Conservation (phyloP, 129 eudicot genomes). For the Sambucus nigra region DNA sequence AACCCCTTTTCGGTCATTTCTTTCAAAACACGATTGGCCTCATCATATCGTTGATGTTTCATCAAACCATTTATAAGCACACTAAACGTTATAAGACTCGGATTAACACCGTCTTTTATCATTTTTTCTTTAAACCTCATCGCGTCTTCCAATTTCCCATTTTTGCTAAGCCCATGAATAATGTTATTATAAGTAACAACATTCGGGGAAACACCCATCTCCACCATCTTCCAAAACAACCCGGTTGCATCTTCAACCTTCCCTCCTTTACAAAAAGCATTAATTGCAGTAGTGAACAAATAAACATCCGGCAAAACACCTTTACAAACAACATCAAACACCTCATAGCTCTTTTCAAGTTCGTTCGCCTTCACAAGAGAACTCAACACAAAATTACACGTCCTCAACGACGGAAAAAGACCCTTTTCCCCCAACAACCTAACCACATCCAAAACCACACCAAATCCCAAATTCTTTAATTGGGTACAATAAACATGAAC, state of each 20-base stretch:
- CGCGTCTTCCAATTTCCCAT: constrained; percentile 42
- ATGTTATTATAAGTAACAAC: constrained; percentile 68
- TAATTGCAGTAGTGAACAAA: constrained; percentile 41
- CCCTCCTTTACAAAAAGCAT: constrained; percentile 54
- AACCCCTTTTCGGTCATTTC: constrained; percentile 58
- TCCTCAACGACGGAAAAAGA: constrained; percentile 52
- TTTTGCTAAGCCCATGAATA: constrained; percentile 54
- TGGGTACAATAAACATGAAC: constrained; percentile 57
- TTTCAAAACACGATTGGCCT: constrained; percentile 36
- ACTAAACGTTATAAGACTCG: constrained; percentile 57
- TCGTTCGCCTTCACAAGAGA: constrained; percentile 42
- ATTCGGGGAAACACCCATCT: constrained; percentile 41
- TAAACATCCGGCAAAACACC: constrained; percentile 52
- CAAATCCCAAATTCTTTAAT: constrained; percentile 40
- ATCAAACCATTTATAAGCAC: constrained; percentile 49
- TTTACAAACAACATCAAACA: constrained; percentile 30
- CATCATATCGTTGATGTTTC: constrained; percentile 40
- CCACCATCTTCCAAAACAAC: constrained; percentile 50
- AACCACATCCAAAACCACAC: constrained; percentile 44
- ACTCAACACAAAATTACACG: constrained; percentile 50
- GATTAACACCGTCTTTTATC: constrained; percentile 40
- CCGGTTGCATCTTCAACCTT: constrained; percentile 39
- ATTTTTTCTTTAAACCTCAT: constrained; percentile 48
- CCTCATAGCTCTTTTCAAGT: constrained; percentile 35
- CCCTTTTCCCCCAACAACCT: constrained; percentile 29